These are phyloP conservation scores for Articulospora tetracladia DNA, from an alignment of 495 filamentous ascomycete genomes.

Conservation along the genomic window DNA sequence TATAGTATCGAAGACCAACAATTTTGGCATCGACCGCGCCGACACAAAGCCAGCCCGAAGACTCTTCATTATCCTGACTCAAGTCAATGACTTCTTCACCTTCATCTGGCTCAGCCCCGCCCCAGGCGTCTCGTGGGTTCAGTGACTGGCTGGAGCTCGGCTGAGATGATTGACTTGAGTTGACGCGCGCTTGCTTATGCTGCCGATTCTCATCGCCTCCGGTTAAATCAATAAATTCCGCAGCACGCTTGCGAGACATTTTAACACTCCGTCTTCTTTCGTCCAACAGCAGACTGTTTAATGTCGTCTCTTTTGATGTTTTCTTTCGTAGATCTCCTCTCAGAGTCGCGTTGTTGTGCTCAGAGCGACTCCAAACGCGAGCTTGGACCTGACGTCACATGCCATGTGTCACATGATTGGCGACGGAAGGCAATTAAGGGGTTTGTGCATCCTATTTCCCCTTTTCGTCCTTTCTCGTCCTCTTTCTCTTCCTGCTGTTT, in stretches of 20 bases:
- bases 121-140: constrained; percentile 13
- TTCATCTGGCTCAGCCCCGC: constrained; percentile 34
- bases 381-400: neutral
- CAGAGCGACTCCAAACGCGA: neutral
- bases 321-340: too few species aligned
- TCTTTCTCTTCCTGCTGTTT: too few species aligned
- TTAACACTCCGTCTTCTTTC: neutral
- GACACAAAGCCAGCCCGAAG: constrained; percentile 14
- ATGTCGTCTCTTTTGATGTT: neutral
- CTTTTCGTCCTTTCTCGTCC: too few species aligned
- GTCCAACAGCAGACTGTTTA: too few species aligned
- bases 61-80: constrained; percentile 44
- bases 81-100: constrained; percentile 46
- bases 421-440: neutral
- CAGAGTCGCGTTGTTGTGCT: constrained; percentile 1
- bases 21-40: constrained; percentile 54
- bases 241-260: constrained; percentile 20
- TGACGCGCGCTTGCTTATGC: constrained; percentile 16
- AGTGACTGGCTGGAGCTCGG: constrained; percentile 21
- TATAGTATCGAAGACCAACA: constrained; percentile 79
- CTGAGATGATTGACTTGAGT: constrained; percentile 7
- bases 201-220: constrained; percentile 13
- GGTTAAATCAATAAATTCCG: constrained; percentile 14
- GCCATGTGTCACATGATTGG: neutral
- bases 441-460: constrained; percentile 1